Evolutionary conservation across 1,284 basidiomycete genomes (phyloP), one percentile per base, ranked within the genome.

Genomic region (Moesziomyces aphidis): DNA sequence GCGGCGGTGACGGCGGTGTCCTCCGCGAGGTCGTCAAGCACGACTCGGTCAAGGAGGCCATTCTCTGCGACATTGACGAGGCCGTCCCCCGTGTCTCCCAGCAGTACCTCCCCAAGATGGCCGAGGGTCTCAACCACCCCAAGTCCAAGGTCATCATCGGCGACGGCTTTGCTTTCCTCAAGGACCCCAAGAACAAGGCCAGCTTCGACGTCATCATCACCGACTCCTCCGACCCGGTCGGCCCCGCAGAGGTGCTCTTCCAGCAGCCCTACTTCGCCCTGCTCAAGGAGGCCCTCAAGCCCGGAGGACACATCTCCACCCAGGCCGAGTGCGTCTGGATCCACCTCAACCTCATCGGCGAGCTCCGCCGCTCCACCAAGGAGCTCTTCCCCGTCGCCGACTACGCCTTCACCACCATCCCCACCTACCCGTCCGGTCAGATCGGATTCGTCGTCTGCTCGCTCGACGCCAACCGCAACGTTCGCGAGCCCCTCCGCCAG

Each of bases 31-130:
- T 95, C 39, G 90, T 99, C 85, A 98, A 97, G 88, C 95, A 99
- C 87, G 89, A 91, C 57, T 89, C 89, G 3, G 95, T 99, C 71
- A 90, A 97, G 86, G 87, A 94, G 81, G 95, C 97, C 79, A 93
- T 96, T 43, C 90, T 99, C 21, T 96, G 94, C 86, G 97, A 99
- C 87, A 99, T 99, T 85, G 96, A 99, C 86, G 96, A 94, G 92
- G 95, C 95, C 42, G 96, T 99, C 78, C 90, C 97, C 77, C 91
- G 95, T 54, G 95, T 99, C 34, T 97, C 95, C 72, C 96, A 95
- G 88, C 87, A 88, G 75, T 98, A 89, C 87, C 91, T 99, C 42
- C 95, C 95, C 21, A 91, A 95, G 86, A 98, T 99, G 95, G 93
- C 96, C 45, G 85, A 88, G 9, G 90, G 97, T 51, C 90, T 97